Evolutionary conservation across 2,329 filamentous ascomycete species (phyloP).

Genomic region (Aspergillus cejpii): DNA sequence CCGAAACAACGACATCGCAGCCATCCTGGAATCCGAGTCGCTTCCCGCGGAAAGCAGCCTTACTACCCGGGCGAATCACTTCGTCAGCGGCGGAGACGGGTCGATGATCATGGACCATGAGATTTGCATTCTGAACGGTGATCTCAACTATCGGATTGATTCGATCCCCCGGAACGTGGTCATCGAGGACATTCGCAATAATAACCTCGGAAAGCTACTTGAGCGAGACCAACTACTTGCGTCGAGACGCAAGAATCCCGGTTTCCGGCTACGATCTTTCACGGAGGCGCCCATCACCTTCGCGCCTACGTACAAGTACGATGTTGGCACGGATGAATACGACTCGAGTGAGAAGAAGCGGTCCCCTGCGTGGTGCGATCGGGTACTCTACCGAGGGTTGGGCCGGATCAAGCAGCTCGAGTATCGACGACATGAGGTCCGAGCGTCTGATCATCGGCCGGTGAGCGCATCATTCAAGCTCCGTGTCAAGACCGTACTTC

Average conservation of each 20-base stretch:
- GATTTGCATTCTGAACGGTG: slow-evolving; percentile 92
- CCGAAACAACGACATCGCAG: slow-evolving; percentile 85
- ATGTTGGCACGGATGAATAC: slow-evolving; percentile 89
- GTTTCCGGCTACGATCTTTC: slow-evolving; percentile 81
- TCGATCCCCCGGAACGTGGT: slow-evolving; percentile 93
- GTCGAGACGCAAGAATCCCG: slow-evolving; percentile 79
- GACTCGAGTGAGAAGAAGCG: slow-evolving; percentile 92
- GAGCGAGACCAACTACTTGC: slow-evolving; percentile 91
- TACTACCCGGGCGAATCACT: slow-evolving; percentile 65
- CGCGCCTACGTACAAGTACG: slow-evolving; percentile 96
- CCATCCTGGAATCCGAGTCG: slow-evolving; percentile 72
- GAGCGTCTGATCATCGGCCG: slow-evolving; percentile 85
- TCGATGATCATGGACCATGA: slow-evolving; percentile 94
- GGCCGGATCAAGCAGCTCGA: slow-evolving; percentile 80
- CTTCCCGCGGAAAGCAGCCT: slow-evolving; percentile 67
- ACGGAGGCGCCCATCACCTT: slow-evolving; percentile 88
- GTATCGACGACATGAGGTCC: slow-evolving; percentile 81
- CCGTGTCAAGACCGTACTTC: slow-evolving; percentile 73
- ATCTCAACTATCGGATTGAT: slow-evolving; percentile 97
- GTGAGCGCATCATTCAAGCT: slow-evolving; percentile 81
- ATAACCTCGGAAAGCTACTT: slow-evolving; percentile 76
- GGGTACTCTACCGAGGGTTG: slow-evolving; percentile 75
- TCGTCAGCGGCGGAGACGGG: slow-evolving; percentile 86
- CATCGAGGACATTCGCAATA: slow-evolving; percentile 71
- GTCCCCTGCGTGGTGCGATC: slow-evolving; percentile 93